Evolutionary conservation across 345 rosid species (phyloP).

Genomic region (Odontarrhena argentea): DNA sequence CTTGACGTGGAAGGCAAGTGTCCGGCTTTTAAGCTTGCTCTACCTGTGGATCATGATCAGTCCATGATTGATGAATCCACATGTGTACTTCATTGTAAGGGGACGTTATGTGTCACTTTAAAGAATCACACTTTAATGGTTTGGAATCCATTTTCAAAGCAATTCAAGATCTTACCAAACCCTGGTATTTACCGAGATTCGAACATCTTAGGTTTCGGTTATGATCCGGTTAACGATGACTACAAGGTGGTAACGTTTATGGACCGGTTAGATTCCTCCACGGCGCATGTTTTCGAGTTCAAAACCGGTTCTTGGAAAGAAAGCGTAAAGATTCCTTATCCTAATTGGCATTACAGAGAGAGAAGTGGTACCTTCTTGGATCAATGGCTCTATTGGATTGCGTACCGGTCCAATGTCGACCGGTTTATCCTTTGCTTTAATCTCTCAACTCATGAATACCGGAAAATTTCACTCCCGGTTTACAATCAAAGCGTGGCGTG

Average conservation of each 20-base stretch:
- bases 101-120: slow-evolving; percentile 38
- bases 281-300: slow-evolving; percentile 27
- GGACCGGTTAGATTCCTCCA: slow-evolving; percentile 21
- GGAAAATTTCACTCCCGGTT: slow-evolving; percentile 18
- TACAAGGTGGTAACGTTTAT: slow-evolving; percentile 39
- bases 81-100: slow-evolving; percentile 37
- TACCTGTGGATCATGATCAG: slow-evolving; percentile 26
- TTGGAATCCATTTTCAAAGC: slow-evolving; percentile 37
- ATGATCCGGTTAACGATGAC: slow-evolving; percentile 26
- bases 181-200: slow-evolving; percentile 26
- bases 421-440: slow-evolving; percentile 37
- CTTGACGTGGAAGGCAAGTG: slow-evolving; percentile 34
- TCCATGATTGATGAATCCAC: slow-evolving; percentile 33
- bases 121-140: slow-evolving; percentile 32
- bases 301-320: slow-evolving; percentile 32
- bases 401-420: slow-evolving; percentile 29
- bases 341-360: slow-evolving; percentile 40
- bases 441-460: slow-evolving; percentile 32
- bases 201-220: slow-evolving; percentile 37
- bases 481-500: slow-evolving; percentile 18
- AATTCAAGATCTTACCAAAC: slow-evolving; percentile 36
- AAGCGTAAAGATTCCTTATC: slow-evolving; percentile 15
- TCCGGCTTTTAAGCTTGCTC: slow-evolving; percentile 13
- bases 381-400: slow-evolving; percentile 35
- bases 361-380: slow-evolving; percentile 30